phyloP scores from a whole-genome alignment of 805 yeast species.

The Kodamaea nitidulidarum region DNA sequence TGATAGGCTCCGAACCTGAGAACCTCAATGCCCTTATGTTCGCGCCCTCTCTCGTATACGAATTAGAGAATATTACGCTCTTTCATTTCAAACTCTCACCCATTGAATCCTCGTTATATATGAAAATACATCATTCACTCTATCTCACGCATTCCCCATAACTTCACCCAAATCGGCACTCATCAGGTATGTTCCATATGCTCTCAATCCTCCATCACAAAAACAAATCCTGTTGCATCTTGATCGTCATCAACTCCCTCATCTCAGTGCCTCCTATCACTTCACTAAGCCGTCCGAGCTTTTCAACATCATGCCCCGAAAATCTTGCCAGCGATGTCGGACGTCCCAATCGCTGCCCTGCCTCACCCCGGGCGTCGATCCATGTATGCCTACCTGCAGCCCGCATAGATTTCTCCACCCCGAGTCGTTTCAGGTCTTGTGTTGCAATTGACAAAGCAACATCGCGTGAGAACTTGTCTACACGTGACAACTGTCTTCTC shows the following conservation, averaged over 20 bases:
- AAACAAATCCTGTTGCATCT: constrained; percentile 20
- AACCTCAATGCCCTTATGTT: no score
- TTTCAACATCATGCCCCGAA: constrained; percentile 10
- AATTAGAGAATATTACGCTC: no score
- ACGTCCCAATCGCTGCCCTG: not conserved
- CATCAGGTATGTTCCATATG: no score
- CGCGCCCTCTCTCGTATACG: no score
- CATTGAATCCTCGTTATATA: no score
- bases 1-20: no score
- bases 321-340: constrained; percentile 1
- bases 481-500: constrained; percentile 3
- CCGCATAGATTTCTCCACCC: not conserved
- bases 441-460: constrained; percentile 2
- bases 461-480: constrained; percentile 8
- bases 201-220: no score
- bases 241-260: constrained; percentile 19
- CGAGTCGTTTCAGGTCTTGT: not conserved
- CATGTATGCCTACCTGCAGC: constrained; percentile 1
- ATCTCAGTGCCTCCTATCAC: constrained; percentile 17
- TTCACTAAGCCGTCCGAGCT: constrained; percentile 7
- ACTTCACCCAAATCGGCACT: no score
- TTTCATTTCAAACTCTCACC: no score
- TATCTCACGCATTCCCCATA: no score
- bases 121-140: no score
- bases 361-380: not conserved